Base-by-base conservation (phyloP, 768 basidiomycete species). In the Cubamyces lactineus region DNA sequence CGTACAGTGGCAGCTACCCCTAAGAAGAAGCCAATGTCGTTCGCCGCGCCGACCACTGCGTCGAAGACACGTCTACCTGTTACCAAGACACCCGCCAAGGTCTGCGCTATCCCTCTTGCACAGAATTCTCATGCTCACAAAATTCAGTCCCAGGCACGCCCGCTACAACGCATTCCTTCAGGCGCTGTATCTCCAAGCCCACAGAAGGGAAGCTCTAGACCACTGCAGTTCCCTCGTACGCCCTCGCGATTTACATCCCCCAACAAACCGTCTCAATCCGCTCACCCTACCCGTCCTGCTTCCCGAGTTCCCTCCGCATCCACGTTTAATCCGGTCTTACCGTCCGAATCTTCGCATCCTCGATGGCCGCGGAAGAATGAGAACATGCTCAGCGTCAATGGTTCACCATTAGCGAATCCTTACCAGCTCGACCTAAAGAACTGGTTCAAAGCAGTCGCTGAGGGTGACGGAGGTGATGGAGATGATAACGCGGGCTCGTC, bases 331-430 rank as follows among this genome's bases (percentile, higher is more conserved):
- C 92, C 91, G 0, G 73, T 79, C 6, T 77, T 94, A 40, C 85
- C 86, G 1, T 52, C 56, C 1, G 54, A 62, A 30, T 45, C 67
- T 38, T 69, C 78, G 4, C 69, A 67, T 49, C 77, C 87, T 49
- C 86, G 91, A 24, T 78, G 87, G 70, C 88, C 90, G 12, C 83
- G 88, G 43, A 84, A 80, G 65, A 85, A 91, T 68, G 92, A 94
- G 73, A 85, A 80, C 68, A 84, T 93, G 84, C 79, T 93, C 52
- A 91, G 91, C 68, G 74, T 89, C 19, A 94, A 94, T 62, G 92
- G 92, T 4, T 92, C 90, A 0, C 92, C 92, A 0, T 79, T 94
- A 17, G 84, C 86, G 17, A 92, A 92, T 70, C 91, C 91, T 0
- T 89, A 87, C 68, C 79, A 86, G 61, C 84, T 87, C 66, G 87